Conservation (phyloP, 257 asterid genomes). For the Penstemon davidsonii region DNA sequence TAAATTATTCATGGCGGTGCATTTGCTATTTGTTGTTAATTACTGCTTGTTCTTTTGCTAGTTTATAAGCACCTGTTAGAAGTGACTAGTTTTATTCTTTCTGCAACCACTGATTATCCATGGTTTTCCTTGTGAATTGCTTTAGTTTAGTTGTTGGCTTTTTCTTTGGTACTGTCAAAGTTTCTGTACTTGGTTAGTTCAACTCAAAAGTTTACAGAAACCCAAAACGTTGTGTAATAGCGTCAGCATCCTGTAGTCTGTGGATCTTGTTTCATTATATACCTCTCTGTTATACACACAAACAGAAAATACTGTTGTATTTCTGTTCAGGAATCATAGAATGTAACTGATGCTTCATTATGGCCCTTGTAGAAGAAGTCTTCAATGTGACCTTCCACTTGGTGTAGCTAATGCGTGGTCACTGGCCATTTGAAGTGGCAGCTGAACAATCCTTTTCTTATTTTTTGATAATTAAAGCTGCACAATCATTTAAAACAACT, state of each 20-base stretch:
- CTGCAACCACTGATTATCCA: too few species aligned
- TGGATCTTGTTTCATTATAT: too few species aligned
- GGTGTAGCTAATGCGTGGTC: background rate
- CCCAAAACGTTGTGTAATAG: background rate
- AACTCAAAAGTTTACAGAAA: background rate
- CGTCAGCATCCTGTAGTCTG: too few species aligned
- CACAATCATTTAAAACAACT: background rate
- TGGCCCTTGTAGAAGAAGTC: background rate
- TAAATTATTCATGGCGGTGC: background rate
- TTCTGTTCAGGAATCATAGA: too few species aligned
- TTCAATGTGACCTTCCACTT: background rate
- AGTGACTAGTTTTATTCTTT: background rate
- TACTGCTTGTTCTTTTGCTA: background rate
- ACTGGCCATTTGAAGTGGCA: background rate
- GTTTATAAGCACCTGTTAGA: background rate
- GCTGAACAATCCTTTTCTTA: background rate
- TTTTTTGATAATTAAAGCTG: too few species aligned
- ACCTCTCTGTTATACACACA: too few species aligned
- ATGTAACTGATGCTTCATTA: background rate
- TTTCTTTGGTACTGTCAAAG: background rate
- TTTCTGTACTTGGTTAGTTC: conserved; percentile 10
- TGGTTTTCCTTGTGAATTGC: too few species aligned
- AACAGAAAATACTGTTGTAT: too few species aligned
- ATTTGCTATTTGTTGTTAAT: background rate
- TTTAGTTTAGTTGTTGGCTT: background rate